Evolutionary conservation across 805 yeast genomes (phyloP), one percentile per base, ranked within the genome.

Genomic region (Ogataea degrootiae): DNA sequence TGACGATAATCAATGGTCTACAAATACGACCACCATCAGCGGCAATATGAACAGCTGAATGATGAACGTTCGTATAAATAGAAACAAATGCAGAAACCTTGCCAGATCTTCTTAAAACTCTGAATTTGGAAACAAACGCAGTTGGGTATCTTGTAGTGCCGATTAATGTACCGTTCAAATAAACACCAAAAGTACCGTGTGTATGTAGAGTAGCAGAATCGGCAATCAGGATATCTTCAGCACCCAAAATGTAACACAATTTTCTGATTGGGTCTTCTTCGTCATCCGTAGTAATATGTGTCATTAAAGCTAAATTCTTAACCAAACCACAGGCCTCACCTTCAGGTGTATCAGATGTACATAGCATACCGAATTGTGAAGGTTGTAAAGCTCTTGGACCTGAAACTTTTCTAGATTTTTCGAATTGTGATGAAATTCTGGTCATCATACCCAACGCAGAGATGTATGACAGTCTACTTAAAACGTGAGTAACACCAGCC

Each of bases 251-350:
- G 56, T 73, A 86, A 60, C 97, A 89, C 34, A 91, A 71, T 46
- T 78, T 79, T 52, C 76, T 79, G 37, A 94, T 81, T 16, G 99
- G 98, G 9, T 76, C 87, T 60, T 92, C 97, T 66, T 94, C 99
- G 59, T 89, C 97, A 68, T 94, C 99, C 1, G 99, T 92, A 5
- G 99, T 94, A 61, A 94, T 94, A 68, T 94, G 99, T 11, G 99
- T 94, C 99, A 94, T 94, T 41, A 94, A 75, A 1, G 99, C 99
- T 66, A 94, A 74, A 64, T 94, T 94, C 70, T 94, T 94, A 35
- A 94, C 99, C 67, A 94, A 77, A 62, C 99, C 99, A 81, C 99
- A 94, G 0, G 99, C 99, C 70, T 94, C 99, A 76, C 99, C 99
- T 77, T 94, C 99, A 1, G 99, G 99, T 0, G 99, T 94, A 77